These are phyloP conservation scores for Austroboletus novae-zelandiae DNA, from an alignment of 1,284 basidiomycete genomes.

Conservation along the genomic window DNA sequence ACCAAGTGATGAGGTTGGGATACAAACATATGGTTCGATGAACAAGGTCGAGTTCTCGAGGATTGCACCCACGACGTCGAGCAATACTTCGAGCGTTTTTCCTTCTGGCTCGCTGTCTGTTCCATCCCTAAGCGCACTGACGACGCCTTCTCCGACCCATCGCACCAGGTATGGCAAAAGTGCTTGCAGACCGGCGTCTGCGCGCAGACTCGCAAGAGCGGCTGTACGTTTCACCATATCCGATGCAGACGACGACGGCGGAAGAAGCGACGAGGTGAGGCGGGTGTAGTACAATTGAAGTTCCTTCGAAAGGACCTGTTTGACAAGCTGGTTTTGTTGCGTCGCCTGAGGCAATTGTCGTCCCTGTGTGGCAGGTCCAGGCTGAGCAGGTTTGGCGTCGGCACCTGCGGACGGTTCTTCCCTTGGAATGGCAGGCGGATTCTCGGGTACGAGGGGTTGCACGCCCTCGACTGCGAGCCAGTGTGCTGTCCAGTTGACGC, in stretches of 20 bases:
- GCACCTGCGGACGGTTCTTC: conserved; percentile 42
- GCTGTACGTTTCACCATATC: conserved; percentile 74
- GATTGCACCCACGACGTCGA: conserved; percentile 81
- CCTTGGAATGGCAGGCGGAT: conserved; percentile 79
- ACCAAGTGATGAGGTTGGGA: background rate
- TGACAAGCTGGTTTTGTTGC: conserved; percentile 71
- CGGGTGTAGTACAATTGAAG: conserved; percentile 95
- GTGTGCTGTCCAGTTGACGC: conserved; percentile 84
- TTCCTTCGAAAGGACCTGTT: conserved; percentile 92
- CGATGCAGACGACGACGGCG: conserved; percentile 34
- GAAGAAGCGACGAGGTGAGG: conserved; percentile 82
- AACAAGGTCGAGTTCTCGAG: conserved; percentile 87
- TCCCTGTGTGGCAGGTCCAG: conserved; percentile 32
- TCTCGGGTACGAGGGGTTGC: conserved; percentile 95
- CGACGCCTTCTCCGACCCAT: conserved; percentile 90
- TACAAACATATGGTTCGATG: conserved; percentile 91
- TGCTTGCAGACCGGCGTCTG: conserved; percentile 91
- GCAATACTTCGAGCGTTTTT: conserved; percentile 67
- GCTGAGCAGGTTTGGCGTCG: conserved; percentile 34
- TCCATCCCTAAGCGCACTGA: conserved; percentile 62
- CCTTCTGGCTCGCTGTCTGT: conserved; percentile 61
- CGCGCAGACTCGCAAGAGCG: conserved; percentile 84
- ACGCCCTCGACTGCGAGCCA: conserved; percentile 99
- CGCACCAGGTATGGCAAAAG: conserved; percentile 94
- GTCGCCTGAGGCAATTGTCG: conserved; percentile 41